Evolutionary conservation across 768 basidiomycete genomes (phyloP).

Genomic region (Paxillus involutus): DNA sequence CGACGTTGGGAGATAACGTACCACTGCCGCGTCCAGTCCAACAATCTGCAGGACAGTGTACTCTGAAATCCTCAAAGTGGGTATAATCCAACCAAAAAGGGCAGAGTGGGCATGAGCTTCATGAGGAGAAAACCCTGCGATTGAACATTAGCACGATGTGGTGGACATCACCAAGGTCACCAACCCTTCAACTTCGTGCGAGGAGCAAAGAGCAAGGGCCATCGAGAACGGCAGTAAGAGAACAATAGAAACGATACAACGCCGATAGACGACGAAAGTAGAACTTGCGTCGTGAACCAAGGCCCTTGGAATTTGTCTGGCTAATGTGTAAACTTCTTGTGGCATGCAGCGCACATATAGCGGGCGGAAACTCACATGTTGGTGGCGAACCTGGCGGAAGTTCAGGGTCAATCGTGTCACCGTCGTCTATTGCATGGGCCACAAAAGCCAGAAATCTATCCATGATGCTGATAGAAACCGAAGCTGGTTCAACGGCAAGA

Average conservation of each 20-base stretch:
- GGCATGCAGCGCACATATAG: neutral
- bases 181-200: slow-evolving; percentile 92
- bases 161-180: slow-evolving; percentile 14
- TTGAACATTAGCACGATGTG: slow-evolving; percentile 3
- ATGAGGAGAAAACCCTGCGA: slow-evolving; percentile 85
- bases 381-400: slow-evolving; percentile 66
- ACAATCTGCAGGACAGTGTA: slow-evolving; percentile 95
- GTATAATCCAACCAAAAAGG: slow-evolving; percentile 96
- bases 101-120: slow-evolving; percentile 85
- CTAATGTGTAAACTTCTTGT: slow-evolving; percentile 5
- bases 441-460: slow-evolving; percentile 12
- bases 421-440: slow-evolving; percentile 28
- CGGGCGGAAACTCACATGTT: slow-evolving; percentile 44
- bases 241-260: slow-evolving; percentile 81
- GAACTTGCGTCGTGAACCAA: slow-evolving; percentile 92
- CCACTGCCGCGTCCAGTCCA: slow-evolving; percentile 94
- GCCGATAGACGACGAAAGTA: slow-evolving; percentile 77
- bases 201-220: slow-evolving; percentile 89
- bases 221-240: slow-evolving; percentile 83
- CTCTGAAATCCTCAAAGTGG: slow-evolving; percentile 87
- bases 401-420: slow-evolving; percentile 38
- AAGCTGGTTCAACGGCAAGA: neutral
- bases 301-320: slow-evolving; percentile 85
- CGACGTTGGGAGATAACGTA: slow-evolving; percentile 39
- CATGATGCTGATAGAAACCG: slow-evolving; percentile 11